phyloP scores from a whole-genome alignment of 768 basidiomycete species.

The Cystobasidiopsis lactophilus region DNA sequence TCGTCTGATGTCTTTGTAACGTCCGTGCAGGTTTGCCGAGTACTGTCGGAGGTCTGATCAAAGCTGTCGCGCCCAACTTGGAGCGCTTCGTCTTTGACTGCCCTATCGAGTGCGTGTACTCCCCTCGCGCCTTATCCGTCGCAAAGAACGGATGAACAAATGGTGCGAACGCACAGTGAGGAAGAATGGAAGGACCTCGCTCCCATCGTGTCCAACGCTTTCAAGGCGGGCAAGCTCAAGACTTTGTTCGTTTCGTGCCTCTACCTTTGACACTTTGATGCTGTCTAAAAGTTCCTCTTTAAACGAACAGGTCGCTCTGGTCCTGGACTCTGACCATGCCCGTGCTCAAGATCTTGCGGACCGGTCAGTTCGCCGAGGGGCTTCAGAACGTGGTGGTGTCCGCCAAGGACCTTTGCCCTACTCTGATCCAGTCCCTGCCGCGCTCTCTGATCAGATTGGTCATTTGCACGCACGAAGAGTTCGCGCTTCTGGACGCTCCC shows the following conservation, averaged over 20 bases:
- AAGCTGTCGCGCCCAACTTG: background rate
- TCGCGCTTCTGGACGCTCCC: background rate
- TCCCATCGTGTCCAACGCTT: background rate
- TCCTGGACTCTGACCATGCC: no score
- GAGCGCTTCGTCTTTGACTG: background rate
- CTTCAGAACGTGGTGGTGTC: background rate
- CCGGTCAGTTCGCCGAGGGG: no score
- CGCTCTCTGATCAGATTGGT: background rate
- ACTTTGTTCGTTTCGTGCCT: background rate
- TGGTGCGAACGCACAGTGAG: no score
- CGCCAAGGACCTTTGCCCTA: background rate
- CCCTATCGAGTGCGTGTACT: background rate
- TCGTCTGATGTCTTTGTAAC: no score
- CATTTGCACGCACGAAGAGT: background rate
- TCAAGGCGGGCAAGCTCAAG: background rate
- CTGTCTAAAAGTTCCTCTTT: no score
- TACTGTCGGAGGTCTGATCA: no score
- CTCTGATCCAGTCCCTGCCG: background rate
- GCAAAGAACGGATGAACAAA: no score
- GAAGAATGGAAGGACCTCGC: background rate
- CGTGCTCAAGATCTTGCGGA: no score
- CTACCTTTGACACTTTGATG: background rate
- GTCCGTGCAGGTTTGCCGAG: no score
- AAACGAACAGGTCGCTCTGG: no score
- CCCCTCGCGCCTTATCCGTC: no score